These are phyloP conservation scores for Leptomonas pyrrhocoris DNA, from an alignment of 208 protist genomes.

Conservation along the genomic window DNA sequence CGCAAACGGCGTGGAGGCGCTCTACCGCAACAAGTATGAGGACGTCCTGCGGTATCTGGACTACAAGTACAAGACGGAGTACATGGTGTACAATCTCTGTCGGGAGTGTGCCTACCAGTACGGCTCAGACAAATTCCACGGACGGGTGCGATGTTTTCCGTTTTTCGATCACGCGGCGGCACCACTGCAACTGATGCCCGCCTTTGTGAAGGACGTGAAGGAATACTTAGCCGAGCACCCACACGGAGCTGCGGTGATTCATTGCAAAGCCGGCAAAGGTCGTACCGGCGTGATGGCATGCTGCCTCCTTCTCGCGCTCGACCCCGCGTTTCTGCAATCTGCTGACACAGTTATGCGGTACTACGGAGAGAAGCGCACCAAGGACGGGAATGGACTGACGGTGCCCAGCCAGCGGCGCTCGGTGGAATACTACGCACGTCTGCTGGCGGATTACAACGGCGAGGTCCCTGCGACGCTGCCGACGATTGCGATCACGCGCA, in stretches of 20 bases:
- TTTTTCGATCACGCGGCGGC: constrained; percentile 95
- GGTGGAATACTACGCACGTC: constrained; percentile 69
- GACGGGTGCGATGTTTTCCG: constrained; percentile 70
- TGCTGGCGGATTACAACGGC: constrained; percentile 45
- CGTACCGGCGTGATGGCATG: constrained; percentile 95
- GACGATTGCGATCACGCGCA: constrained; percentile 29
- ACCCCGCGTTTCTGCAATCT: constrained; percentile 39
- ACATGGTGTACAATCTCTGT: constrained; percentile 96
- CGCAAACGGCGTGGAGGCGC: constrained; percentile 77
- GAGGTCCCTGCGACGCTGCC: constrained; percentile 42
- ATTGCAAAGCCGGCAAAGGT: constrained; percentile 96
- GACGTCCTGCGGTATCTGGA: constrained; percentile 79
- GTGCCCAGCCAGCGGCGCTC: constrained; percentile 82
- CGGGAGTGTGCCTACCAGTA: constrained; percentile 84
- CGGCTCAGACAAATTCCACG: constrained; percentile 58
- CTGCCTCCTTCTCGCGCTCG: constrained; percentile 65
- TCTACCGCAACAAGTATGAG: constrained; percentile 93
- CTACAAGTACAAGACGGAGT: constrained; percentile 85
- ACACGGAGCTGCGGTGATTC: constrained; percentile 89
- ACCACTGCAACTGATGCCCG: constrained; percentile 82
- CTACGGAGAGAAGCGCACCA: constrained; percentile 78
- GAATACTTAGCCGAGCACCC: constrained; percentile 46
- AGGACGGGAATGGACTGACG: constrained; percentile 87
- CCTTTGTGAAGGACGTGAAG: constrained; percentile 49
- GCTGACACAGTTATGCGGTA: constrained; percentile 66